Evolutionary conservation across 768 basidiomycete species (phyloP).

Genomic region (Russula virescens): DNA sequence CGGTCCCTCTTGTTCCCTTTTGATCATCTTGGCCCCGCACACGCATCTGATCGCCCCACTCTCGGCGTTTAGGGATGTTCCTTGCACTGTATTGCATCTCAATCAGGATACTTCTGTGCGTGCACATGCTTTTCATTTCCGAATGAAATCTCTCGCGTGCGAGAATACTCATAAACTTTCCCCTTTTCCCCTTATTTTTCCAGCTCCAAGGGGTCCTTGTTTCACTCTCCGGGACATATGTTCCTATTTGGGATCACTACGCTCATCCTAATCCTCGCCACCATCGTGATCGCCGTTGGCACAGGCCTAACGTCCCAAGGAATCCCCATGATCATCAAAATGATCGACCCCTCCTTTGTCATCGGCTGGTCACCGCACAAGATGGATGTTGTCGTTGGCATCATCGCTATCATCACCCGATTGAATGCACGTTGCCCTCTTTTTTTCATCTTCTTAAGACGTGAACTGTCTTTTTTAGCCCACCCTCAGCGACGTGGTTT

Average conservation of each 20-base stretch:
- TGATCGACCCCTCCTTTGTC: background rate
- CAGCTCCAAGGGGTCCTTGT: constrained; percentile 13
- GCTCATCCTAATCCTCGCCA: constrained; percentile 11
- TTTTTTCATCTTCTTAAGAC: background rate
- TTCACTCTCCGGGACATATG: constrained; percentile 8
- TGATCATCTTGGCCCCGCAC: too few species aligned
- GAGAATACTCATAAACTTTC: background rate
- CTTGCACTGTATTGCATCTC: constrained; percentile 14
- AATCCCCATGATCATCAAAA: constrained; percentile 8
- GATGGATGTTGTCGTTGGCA: background rate
- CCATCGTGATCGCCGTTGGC: constrained; percentile 3
- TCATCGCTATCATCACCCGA: constrained; percentile 2
- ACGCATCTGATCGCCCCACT: background rate
- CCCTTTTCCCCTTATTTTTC: background rate
- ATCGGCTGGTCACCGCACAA: constrained; percentile 16
- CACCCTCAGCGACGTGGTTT: constrained; percentile 19
- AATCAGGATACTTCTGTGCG: constrained; percentile 17
- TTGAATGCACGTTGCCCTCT: constrained; percentile 7
- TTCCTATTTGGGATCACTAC: constrained; percentile 8
- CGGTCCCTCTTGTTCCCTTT: too few species aligned
- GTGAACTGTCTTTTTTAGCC: background rate
- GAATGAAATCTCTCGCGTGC: background rate
- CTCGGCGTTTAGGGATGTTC: constrained; percentile 8
- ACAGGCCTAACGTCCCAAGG: constrained; percentile 2
- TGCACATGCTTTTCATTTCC: background rate